Conservation (phyloP, 164 flowering plant genomes). For the Vitis cinerea region DNA sequence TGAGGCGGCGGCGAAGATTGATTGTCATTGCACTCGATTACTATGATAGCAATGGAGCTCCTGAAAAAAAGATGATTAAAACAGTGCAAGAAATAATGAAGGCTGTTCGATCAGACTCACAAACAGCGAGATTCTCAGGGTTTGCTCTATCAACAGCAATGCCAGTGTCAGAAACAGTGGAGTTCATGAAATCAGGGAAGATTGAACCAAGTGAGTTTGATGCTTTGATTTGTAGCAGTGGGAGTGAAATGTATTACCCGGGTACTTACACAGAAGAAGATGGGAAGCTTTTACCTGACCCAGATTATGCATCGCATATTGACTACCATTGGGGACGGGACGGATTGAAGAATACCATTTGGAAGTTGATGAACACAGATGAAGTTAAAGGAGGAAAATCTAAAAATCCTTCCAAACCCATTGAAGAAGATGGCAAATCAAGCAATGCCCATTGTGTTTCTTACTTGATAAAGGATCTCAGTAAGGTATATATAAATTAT, state of each 20-base stretch:
- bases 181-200: slow-evolving; percentile 60
- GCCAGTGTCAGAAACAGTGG: slow-evolving; percentile 62
- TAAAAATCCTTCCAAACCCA: slow-evolving; percentile 20
- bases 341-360: slow-evolving; percentile 78
- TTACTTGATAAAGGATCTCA: slow-evolving; percentile 60
- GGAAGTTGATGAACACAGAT: slow-evolving; percentile 63
- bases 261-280: slow-evolving; percentile 52
- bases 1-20: slow-evolving; percentile 62
- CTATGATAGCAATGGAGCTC: slow-evolving; percentile 62
- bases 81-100: slow-evolving; percentile 61
- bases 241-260: slow-evolving; percentile 89
- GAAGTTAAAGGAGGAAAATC: slow-evolving; percentile 35
- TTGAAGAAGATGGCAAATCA: slow-evolving; percentile 65
- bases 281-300: slow-evolving; percentile 63
- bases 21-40: slow-evolving; percentile 82
- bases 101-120: slow-evolving; percentile 58
- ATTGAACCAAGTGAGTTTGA: slow-evolving; percentile 74
- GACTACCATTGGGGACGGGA: slow-evolving; percentile 92
- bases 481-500: slow-evolving; percentile 43
- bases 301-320: slow-evolving; percentile 80
- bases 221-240: slow-evolving; percentile 88
- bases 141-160: slow-evolving; percentile 83
- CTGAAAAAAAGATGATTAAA: slow-evolving; percentile 58
- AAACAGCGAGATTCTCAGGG: slow-evolving; percentile 54
- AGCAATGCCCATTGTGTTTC: slow-evolving; percentile 76